Base-by-base conservation (phyloP, 805 yeast genomes). In the Ogataea ganodermae region DNA sequence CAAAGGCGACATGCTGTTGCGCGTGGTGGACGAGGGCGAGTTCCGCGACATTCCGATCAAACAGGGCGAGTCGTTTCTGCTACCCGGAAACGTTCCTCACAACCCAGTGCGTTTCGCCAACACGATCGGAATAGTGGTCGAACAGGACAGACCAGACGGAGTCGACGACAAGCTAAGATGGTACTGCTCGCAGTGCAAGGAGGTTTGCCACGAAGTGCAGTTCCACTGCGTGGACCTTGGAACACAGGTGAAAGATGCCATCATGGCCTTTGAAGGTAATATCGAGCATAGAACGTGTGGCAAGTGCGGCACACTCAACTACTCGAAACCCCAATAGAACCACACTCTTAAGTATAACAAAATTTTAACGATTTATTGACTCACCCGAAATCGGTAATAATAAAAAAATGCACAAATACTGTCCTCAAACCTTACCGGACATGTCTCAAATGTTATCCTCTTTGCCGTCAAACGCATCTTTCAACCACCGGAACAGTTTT, bases 61-160 rank as follows among this genome's bases (percentile, higher is more conserved):
- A 35, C 96, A 91, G 60, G 96, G 96, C 6, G 96, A 88, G 55
- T 83, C 94, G n/a, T 91, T 88, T 61, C 69, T 91, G 55, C 75
- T 90, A 17, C 97, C 97, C 1, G 84, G 84, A 0, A 87, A 87
- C 61, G 78, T 79, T 2, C 97, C 97, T 1, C 97, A 91, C 65
- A 86, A 84, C 57, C 97, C 97, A 0, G 92, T 87, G 6, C 73
- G 97, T 58, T 91, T 80, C 63, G 86, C 85, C 2, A 72, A 91
- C 58, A 89, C 97, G 0, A 83, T 91, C 14, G 97, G 97, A 0
- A 71, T 91, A 35, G 97, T 91, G 2, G 86, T 91, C 14, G 97
- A 91, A 61, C 97, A 91, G 67, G 96, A 89, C 62, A 75, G 97
- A 56, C 96, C 96, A 0, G 71, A 70, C 42, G 88, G 79, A 1